Percentiles rank a stretch among this genome's conserved stretches.
Conservation (phyloP, 1,139 yeast genomes). For the Scheffersomyces cryptocercus region DNA sequence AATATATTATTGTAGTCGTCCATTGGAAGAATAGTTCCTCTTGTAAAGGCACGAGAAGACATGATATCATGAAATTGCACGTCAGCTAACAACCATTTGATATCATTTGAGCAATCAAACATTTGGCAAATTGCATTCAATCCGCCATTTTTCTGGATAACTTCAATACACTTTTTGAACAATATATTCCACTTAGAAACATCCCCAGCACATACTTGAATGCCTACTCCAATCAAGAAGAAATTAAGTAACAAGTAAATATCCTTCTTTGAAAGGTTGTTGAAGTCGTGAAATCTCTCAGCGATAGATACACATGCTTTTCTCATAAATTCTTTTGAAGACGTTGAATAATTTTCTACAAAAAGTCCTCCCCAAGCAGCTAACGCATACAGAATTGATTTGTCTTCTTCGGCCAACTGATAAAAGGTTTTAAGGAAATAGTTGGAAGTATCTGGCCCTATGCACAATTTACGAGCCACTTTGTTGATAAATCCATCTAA, state of each 20-base stretch:
- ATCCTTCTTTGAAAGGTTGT: constrained; percentile 1
- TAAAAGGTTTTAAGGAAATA: constrained; percentile 19
- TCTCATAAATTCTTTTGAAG: constrained; percentile 2
- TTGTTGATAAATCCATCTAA: constrained; percentile 2
- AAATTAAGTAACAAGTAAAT: constrained; percentile 6
- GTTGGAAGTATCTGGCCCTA: constrained; percentile 16
- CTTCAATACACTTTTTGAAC: constrained; percentile 10
- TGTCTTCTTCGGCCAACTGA: constrained; percentile 12
- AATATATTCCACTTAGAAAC: constrained; percentile 16
- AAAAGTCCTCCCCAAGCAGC: constrained; percentile 14
- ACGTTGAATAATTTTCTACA: constrained; percentile 4
- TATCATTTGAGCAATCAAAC: constrained; percentile 16
- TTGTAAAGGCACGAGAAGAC: constrained; percentile 12
- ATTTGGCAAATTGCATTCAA: constrained; percentile 8
- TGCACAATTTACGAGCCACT: constrained; percentile 5
- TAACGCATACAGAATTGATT: constrained; percentile 13
- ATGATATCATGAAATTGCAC: constrained; percentile 18
- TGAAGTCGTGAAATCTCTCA: neutral
- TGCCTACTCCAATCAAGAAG: constrained; percentile 14
- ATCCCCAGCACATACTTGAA: constrained; percentile 20
- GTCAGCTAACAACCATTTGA: constrained; percentile 16
- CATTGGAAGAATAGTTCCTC: constrained; percentile 13
- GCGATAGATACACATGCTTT: constrained; percentile 3
- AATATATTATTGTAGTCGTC: constrained; percentile 13
- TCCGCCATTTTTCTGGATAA: constrained; percentile 15